Percentiles rank a stretch among this genome's conserved stretches.
Evolutionary conservation across 495 filamentous ascomycete species (phyloP).

Genomic region (Neurospora sp.): DNA sequence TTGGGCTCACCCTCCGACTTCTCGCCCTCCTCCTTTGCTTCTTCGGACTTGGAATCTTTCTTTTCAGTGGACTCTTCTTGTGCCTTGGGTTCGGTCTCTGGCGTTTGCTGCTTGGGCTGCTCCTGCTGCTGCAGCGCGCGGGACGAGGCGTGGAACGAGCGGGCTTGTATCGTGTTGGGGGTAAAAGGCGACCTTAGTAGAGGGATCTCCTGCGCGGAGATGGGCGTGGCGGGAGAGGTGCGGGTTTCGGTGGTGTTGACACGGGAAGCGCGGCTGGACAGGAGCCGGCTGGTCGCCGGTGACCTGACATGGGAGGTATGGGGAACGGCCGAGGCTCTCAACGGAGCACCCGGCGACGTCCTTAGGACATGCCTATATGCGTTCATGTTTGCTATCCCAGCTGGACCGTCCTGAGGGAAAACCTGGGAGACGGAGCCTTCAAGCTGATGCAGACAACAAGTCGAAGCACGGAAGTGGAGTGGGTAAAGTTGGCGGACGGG

Average conservation of each 20-base stretch:
- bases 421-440: slow-evolving; percentile 5
- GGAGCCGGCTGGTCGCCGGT: slow-evolving; percentile 50
- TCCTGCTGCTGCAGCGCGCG: slow-evolving; percentile 25
- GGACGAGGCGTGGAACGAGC: slow-evolving; percentile 33
- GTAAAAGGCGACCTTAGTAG: slow-evolving; percentile 38
- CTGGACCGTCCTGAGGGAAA: slow-evolving; percentile 5
- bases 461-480: neutral
- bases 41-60: slow-evolving; percentile 25
- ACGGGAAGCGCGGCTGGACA: slow-evolving; percentile 24
- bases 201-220: slow-evolving; percentile 13
- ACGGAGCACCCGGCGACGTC: slow-evolving; percentile 28
- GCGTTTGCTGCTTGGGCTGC: slow-evolving; percentile 13
- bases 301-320: slow-evolving; percentile 40
- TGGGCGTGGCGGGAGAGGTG: slow-evolving; percentile 14
- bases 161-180: slow-evolving; percentile 24
- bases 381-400: slow-evolving; percentile 29
- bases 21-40: slow-evolving; percentile 37
- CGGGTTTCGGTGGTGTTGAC: slow-evolving; percentile 11
- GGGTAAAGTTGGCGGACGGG: neutral
- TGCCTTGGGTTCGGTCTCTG: slow-evolving; percentile 19
- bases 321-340: slow-evolving; percentile 24
- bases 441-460: slow-evolving; percentile 9
- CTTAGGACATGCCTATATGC: slow-evolving; percentile 33
- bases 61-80: slow-evolving; percentile 23
- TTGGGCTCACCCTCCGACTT: slow-evolving; percentile 36